These are phyloP conservation scores for Fusarium sp. DNA, from an alignment of 2,329 filamentous ascomycete genomes.

Conservation along the genomic window DNA sequence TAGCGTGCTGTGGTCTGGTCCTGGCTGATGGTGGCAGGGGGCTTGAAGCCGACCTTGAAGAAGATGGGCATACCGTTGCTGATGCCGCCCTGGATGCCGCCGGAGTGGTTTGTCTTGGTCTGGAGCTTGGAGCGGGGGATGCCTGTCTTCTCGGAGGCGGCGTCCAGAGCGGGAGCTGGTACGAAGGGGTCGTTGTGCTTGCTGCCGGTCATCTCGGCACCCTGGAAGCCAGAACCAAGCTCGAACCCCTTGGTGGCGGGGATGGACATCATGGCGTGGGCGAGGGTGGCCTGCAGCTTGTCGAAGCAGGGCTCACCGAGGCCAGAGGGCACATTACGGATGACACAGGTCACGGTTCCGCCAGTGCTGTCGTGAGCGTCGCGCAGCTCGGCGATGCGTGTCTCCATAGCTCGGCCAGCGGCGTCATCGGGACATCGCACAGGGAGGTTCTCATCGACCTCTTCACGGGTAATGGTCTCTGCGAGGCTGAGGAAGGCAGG, in stretches of 20 bases:
- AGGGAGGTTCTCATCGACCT: slow-evolving; percentile 86
- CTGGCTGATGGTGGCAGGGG: slow-evolving; percentile 91
- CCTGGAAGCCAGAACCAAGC: slow-evolving; percentile 91
- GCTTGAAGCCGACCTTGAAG: slow-evolving; percentile 96
- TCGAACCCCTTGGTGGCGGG: slow-evolving; percentile 97
- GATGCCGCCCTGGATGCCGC: slow-evolving; percentile 95
- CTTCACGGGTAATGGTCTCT: slow-evolving; percentile 63
- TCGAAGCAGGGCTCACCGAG: slow-evolving; percentile 96
- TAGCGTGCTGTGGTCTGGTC: slow-evolving; percentile 88
- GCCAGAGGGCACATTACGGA: slow-evolving; percentile 85
- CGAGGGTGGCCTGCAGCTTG: slow-evolving; percentile 92
- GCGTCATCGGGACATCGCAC: slow-evolving; percentile 85
- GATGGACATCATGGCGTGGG: slow-evolving; percentile 94
- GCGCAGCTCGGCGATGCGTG: slow-evolving; percentile 80
- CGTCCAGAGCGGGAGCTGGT: slow-evolving; percentile 57
- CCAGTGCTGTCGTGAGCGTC: slow-evolving; percentile 90
- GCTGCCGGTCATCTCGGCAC: slow-evolving; percentile 88
- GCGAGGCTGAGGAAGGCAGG: slow-evolving; percentile 83
- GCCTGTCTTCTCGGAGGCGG: slow-evolving; percentile 59
- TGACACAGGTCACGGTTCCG: slow-evolving; percentile 93
- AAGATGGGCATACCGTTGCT: slow-evolving; percentile 94
- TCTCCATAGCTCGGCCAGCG: slow-evolving; percentile 78
- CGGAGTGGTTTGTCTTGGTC: slow-evolving; percentile 94
- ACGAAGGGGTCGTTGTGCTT: slow-evolving; percentile 83
- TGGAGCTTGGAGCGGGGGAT: slow-evolving; percentile 67